Evolutionary conservation across 371 early-diverging fungal genomes (phyloP), one percentile per base, ranked within the genome.

Genomic region (Mucor indicus): DNA sequence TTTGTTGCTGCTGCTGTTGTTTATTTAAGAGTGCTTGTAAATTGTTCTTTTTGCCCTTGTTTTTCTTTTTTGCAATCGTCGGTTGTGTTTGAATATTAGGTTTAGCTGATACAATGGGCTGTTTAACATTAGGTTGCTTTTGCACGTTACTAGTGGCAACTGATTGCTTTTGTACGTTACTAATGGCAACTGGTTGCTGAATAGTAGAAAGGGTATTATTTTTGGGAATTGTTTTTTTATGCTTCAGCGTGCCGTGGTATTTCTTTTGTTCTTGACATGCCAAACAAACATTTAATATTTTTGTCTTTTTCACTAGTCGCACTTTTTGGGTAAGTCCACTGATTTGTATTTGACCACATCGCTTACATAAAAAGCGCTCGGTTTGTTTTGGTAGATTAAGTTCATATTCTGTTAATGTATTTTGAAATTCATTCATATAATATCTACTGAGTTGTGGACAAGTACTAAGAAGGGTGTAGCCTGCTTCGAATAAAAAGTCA

Each of bases 381-480:
- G 60, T 48, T 3, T 37, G 45, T 27, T 67, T 65, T 1, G 55
- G 50, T 16, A 60, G 16, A 15, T 49, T 46, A 12, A 64, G 33
- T 23, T 64, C 67, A 35, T 56, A 63, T 25, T 59, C 55, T n/a
- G 38, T 44, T 6, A 70, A 11, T 6, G 55, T 54, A 13, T 58
- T 41, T 39, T 74, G 70, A 38, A 67, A 69, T 50, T 74, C 62
- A 30, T 48, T 65, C 68, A 69, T 67, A 42, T 74, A 74, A 46
- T 64, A 74, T 33, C 70, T 48, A 17, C 68, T 65, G 1, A 74
- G 44, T 8, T 44, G 38, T 15, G 75, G 70, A 19, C 62, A 65
- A 2, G 19, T 2, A 1, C 47, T 44, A 19, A 65, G 49, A 35
- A 69, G 37, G 2, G 32, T 20, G 50, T 61, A 58, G 9, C 70